Percentiles rank a stretch among this genome's conserved stretches.
phyloP scores from a whole-genome alignment of 164 flowering plant genomes.

The Chimonanthus salicifolius region DNA sequence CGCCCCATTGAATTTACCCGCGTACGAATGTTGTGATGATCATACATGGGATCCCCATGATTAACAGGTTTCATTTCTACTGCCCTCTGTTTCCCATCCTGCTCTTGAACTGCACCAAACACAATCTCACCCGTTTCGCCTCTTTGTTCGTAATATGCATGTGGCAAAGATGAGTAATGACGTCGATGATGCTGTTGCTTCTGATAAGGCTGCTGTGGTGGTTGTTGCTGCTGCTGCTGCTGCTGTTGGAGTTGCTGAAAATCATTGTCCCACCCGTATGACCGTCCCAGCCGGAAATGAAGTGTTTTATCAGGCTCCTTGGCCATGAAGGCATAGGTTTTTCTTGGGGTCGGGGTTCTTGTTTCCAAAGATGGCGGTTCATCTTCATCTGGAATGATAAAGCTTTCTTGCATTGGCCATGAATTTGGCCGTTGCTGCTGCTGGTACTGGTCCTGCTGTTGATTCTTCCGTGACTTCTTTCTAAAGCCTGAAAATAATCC shows the following conservation, averaged over 20 bases:
- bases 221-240: slow-evolving; percentile 35
- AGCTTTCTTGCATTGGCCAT: slow-evolving; percentile 92
- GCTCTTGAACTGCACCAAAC: slow-evolving; percentile 90
- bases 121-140: slow-evolving; percentile 60
- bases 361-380: slow-evolving; percentile 83
- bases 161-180: slow-evolving; percentile 52
- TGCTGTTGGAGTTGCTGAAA: slow-evolving; percentile 31
- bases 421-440: slow-evolving; percentile 33
- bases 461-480: slow-evolving; percentile 34
- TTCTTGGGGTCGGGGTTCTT: slow-evolving; percentile 71
- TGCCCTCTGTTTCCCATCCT: slow-evolving; percentile 32
- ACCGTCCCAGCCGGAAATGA: slow-evolving; percentile 52
- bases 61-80: slow-evolving; percentile 58
- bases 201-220: slow-evolving; percentile 19
- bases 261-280: slow-evolving; percentile 58
- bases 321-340: slow-evolving; percentile 88
- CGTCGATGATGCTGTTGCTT: slow-evolving; percentile 36
- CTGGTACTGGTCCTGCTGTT: slow-evolving; percentile 30
- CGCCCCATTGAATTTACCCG: slow-evolving; percentile 40
- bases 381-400: slow-evolving; percentile 71
- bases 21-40: slow-evolving; percentile 44
- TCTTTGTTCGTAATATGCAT: slow-evolving; percentile 67
- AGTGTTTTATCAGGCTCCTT: slow-evolving; percentile 70
- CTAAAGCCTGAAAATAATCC: slow-evolving; percentile 56
- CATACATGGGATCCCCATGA: slow-evolving; percentile 42